A percentile compares a stretch with the other conserved stretches of the same genome.
Conservation (phyloP, 2,329 filamentous ascomycete genomes). For the Davidsoniella australis region DNA sequence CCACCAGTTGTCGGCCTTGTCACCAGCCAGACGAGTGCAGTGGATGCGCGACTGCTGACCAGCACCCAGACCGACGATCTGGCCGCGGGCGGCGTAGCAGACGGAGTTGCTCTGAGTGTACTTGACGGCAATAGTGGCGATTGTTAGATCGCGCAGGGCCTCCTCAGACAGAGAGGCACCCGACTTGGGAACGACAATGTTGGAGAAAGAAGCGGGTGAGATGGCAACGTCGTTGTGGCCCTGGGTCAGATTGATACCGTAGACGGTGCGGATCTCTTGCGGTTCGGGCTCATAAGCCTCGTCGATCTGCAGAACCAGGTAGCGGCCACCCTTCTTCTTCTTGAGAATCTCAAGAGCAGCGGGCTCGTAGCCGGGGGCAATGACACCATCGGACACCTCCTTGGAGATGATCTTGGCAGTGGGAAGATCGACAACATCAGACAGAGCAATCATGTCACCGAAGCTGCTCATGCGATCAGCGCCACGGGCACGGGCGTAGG, state of each 20-base stretch:
- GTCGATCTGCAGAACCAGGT: slow-evolving; percentile 91
- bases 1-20: slow-evolving; percentile 99
- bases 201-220: slow-evolving; percentile 68
- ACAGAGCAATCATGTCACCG: slow-evolving; percentile 87
- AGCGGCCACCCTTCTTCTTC: slow-evolving; percentile 98
- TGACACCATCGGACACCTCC: slow-evolving; percentile 93
- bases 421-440: slow-evolving; percentile 73
- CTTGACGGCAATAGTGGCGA: slow-evolving; percentile 93
- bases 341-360: slow-evolving; percentile 79
- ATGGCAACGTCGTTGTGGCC: slow-evolving; percentile 86
- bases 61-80: slow-evolving; percentile 84
- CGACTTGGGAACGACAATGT: slow-evolving; percentile 74
- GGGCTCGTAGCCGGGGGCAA: slow-evolving; percentile 71
- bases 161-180: slow-evolving; percentile 54
- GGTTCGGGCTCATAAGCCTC: slow-evolving; percentile 65
- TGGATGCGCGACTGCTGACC: slow-evolving; percentile 97
- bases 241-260: slow-evolving; percentile 76
- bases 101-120: slow-evolving; percentile 99
- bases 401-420: slow-evolving; percentile 96
- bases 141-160: slow-evolving; percentile 75
- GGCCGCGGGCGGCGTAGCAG: slow-evolving; percentile 88
- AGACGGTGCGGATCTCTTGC: slow-evolving; percentile 74
- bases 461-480: slow-evolving; percentile 98
- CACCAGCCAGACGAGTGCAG: slow-evolving; percentile 90
- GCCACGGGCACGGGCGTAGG: slow-evolving; percentile 86